These are phyloP conservation scores for Fusarium liriodendri DNA, from an alignment of 2,329 filamentous ascomycete species.

Conservation along the genomic window DNA sequence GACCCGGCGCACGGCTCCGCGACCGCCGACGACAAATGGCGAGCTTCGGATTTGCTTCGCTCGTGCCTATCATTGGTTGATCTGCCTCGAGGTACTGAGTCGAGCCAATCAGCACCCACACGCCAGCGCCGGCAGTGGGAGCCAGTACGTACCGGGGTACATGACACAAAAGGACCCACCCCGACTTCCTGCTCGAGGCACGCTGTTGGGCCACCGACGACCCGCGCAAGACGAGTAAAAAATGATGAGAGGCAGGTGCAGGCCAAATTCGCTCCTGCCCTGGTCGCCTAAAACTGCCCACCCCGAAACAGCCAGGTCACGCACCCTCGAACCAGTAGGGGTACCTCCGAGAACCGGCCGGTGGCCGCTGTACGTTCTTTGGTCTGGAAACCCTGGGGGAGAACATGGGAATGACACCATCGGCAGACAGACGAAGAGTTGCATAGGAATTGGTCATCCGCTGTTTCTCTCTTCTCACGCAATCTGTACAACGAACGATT, in stretches of 20 bases:
- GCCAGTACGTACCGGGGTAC: conserved; percentile 24
- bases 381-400: conserved; percentile 1
- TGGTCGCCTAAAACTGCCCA: conserved; percentile 25
- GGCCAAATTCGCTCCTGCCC: background rate
- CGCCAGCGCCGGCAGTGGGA: conserved; percentile 32
- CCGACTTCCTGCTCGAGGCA: conserved; percentile 44
- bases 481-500: conserved; percentile 3
- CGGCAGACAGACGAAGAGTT: conserved; percentile 9
- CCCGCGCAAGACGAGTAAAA: conserved; percentile 35
- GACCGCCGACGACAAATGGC: conserved; percentile 43
- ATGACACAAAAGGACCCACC: conserved; percentile 34
- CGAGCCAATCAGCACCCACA: conserved; percentile 29
- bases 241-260: conserved; percentile 29
- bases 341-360: conserved; percentile 45
- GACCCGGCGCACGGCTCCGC: conserved; percentile 34
- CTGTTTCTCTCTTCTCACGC: background rate
- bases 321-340: conserved; percentile 7
- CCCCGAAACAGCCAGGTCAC: conserved; percentile 6
- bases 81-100: background rate
- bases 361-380: conserved; percentile 27
- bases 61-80: conserved; percentile 23
- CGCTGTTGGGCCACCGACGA: conserved; percentile 44
- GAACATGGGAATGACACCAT: conserved; percentile 32
- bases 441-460: conserved; percentile 29
- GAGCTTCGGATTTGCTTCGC: conserved; percentile 38